These are phyloP conservation scores for Naganishia onofrii DNA, from an alignment of 768 basidiomycete genomes.

Conservation along the genomic window DNA sequence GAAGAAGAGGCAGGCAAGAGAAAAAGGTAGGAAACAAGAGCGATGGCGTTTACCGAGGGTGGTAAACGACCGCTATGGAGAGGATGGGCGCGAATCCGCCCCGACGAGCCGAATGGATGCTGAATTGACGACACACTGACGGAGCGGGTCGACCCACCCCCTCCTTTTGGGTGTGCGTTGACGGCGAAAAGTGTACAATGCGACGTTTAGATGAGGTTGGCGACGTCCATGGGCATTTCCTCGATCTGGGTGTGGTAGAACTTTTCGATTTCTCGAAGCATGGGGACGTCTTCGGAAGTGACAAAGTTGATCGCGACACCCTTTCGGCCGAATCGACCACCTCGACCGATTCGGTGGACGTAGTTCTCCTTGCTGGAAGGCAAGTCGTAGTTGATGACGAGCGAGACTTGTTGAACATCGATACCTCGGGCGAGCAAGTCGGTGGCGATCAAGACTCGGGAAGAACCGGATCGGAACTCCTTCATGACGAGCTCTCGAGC, in stretches of 20 bases:
- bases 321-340: slow-evolving; percentile 97
- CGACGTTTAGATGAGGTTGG: slow-evolving; percentile 76
- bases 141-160: background rate
- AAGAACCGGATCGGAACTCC: slow-evolving; percentile 86
- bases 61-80: background rate
- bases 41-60: background rate
- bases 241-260: slow-evolving; percentile 77
- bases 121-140: background rate
- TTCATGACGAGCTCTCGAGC: slow-evolving; percentile 96
- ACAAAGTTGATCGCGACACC: slow-evolving; percentile 97
- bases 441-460: slow-evolving; percentile 86
- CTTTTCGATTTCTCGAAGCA: slow-evolving; percentile 96
- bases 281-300: slow-evolving; percentile 91
- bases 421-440: slow-evolving; percentile 98
- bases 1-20: slow-evolving; percentile 1
- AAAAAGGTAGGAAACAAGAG: background rate
- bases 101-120: background rate
- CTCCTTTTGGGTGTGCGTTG: slow-evolving; percentile 17
- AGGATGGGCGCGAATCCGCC: background rate
- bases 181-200: background rate
- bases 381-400: slow-evolving; percentile 95
- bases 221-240: slow-evolving; percentile 92
- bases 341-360: slow-evolving; percentile 98
- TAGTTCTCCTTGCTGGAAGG: slow-evolving; percentile 79
- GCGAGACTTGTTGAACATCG: slow-evolving; percentile 94